Conservation (phyloP, 768 basidiomycete species). For the Mycena venus region DNA sequence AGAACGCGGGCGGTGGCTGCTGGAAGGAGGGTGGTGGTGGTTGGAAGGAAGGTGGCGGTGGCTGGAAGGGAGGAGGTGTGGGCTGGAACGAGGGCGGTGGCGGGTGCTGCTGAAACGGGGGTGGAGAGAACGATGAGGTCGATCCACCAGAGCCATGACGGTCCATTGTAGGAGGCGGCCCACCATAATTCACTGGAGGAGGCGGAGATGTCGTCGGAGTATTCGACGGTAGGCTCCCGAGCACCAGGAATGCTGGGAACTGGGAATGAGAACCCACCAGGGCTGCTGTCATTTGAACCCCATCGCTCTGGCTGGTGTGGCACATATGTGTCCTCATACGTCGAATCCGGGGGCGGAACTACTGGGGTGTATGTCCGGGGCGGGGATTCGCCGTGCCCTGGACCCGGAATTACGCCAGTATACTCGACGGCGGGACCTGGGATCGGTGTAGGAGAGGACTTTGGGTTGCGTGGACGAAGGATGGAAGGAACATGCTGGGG, state of each 20-base stretch:
- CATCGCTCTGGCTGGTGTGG: slow-evolving; percentile 19
- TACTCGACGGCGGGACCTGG: slow-evolving; percentile 35
- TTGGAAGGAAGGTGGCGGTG: slow-evolving; percentile 32
- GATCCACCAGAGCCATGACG: slow-evolving; percentile 24
- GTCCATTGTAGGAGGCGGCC: not conserved
- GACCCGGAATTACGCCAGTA: slow-evolving; percentile 21
- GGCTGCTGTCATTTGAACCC: slow-evolving; percentile 20
- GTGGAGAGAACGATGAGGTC: slow-evolving; percentile 14
- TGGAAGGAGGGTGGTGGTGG: slow-evolving; percentile 20
- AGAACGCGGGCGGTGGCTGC: slow-evolving; percentile 32
- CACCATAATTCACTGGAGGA: slow-evolving; percentile 23
- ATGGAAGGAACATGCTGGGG: slow-evolving; percentile 51
- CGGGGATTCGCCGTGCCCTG: slow-evolving; percentile 7
- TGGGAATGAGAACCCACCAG: slow-evolving; percentile 47
- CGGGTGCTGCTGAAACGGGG: slow-evolving; percentile 21
- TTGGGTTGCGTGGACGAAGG: slow-evolving; percentile 57
- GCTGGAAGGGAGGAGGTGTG: slow-evolving; percentile 22
- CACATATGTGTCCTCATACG: slow-evolving; percentile 8
- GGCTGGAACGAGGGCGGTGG: slow-evolving; percentile 31
- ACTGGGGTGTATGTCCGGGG: slow-evolving; percentile 25
- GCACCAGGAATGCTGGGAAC: slow-evolving; percentile 37
- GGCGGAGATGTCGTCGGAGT: slow-evolving; percentile 15
- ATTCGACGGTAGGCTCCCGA: slow-evolving; percentile 14
- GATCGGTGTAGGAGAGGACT: slow-evolving; percentile 35
- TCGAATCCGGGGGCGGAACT: slow-evolving; percentile 13